phyloP scores from a whole-genome alignment of 2,329 filamentous ascomycete genomes.

The Aspergillus puulaauensis region DNA sequence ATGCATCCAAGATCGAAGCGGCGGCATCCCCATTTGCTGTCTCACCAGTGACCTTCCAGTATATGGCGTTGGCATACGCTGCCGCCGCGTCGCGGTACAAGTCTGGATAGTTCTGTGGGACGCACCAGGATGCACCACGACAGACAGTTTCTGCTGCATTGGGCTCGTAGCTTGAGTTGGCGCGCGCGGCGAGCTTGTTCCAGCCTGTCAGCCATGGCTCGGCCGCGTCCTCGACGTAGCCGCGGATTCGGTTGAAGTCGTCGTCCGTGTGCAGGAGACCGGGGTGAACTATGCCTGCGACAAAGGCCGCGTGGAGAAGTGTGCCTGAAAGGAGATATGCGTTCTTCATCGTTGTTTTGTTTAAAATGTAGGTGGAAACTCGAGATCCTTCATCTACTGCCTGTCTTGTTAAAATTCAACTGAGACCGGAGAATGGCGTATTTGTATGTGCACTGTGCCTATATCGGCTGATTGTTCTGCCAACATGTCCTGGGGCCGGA shows the following conservation, averaged over 20 bases:
- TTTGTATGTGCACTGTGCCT: too few relatives aligned
- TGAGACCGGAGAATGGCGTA: too few relatives aligned
- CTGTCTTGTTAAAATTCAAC: too few relatives aligned
- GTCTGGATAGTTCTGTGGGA: constrained; percentile 34
- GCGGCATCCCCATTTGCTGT: constrained; percentile 39
- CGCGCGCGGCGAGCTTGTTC: constrained; percentile 30
- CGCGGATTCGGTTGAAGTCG: constrained; percentile 44
- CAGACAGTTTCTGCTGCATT: constrained; percentile 32
- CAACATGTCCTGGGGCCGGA: too few relatives aligned
- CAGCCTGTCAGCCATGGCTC: constrained; percentile 39
- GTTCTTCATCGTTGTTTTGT: too few relatives aligned
- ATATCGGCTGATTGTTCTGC: too few relatives aligned
- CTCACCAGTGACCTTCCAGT: constrained; percentile 43
- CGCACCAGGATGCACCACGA: constrained; percentile 29
- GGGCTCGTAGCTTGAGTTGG: constrained; percentile 34
- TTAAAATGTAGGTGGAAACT: too few relatives aligned
- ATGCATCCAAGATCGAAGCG: constrained; percentile 39
- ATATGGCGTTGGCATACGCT: constrained; percentile 41
- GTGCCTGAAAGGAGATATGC: too few relatives aligned
- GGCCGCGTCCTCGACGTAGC: constrained; percentile 32
- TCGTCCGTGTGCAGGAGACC: constrained; percentile 36
- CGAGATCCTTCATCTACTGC: too few relatives aligned
- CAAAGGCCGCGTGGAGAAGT: not conserved
- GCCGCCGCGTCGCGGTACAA: constrained; percentile 38
- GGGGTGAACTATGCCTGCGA: constrained; percentile 29